Percentiles rank a stretch among this genome's conserved stretches.
Conservation (phyloP, 2,329 filamentous ascomycete species). For the Claviceps lovelessii region DNA sequence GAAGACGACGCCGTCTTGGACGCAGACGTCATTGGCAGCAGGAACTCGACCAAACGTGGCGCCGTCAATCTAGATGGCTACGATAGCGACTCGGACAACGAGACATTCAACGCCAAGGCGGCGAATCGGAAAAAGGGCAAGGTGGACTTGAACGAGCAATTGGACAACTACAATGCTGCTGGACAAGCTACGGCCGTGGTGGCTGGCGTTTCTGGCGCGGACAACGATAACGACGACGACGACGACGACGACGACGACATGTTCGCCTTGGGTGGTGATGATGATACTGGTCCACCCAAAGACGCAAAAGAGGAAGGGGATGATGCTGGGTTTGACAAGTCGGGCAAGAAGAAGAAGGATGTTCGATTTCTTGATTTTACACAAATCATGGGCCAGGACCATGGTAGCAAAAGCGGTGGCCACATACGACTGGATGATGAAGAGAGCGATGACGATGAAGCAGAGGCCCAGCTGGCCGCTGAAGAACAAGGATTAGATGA, state of each 20-base stretch:
- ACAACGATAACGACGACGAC: conserved; percentile 25
- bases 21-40: conserved; percentile 80
- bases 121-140: conserved; percentile 39
- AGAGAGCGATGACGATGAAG: conserved; percentile 45
- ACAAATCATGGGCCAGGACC: conserved; percentile 67
- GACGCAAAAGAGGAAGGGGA: conserved; percentile 31
- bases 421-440: conserved; percentile 49
- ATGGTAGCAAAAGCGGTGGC: conserved; percentile 58
- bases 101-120: conserved; percentile 68
- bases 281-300: conserved; percentile 24
- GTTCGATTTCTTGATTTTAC: conserved; percentile 44
- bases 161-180: conserved; percentile 39
- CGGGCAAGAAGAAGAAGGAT: conserved; percentile 46
- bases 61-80: conserved; percentile 96
- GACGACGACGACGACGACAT: conserved; percentile 65
- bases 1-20: conserved; percentile 63
- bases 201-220: conserved; percentile 14
- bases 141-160: conserved; percentile 35
- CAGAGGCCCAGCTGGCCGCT: conserved; percentile 56
- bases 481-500: conserved; percentile 68
- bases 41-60: conserved; percentile 69
- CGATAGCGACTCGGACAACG: conserved; percentile 84
- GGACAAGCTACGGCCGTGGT: conserved; percentile 24
- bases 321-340: conserved; percentile 17
- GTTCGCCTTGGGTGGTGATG: conserved; percentile 57